Conservation (phyloP, 805 yeast species). For the Kodamaea restingae region DNA sequence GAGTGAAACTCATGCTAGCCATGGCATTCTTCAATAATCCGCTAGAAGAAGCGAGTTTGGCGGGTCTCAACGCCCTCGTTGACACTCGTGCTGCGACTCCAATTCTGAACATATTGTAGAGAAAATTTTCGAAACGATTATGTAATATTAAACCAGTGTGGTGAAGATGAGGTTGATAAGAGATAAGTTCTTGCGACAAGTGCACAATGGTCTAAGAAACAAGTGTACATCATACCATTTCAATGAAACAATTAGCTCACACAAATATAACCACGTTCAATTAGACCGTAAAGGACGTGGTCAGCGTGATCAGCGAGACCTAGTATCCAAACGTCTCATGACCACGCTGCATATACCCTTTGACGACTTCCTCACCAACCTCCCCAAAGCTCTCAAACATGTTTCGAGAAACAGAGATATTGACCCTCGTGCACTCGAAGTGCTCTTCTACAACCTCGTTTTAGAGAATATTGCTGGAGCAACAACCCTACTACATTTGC, state of each 20-base stretch:
- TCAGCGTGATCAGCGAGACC: too few species aligned
- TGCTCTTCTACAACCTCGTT: slow-evolving; percentile 18
- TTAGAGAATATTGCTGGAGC: slow-evolving; percentile 21
- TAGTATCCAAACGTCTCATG: too few species aligned
- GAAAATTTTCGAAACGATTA: slow-evolving; percentile 5
- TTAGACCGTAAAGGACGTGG: too few species aligned
- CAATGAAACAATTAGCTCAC: too few species aligned
- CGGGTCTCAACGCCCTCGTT: slow-evolving; percentile 3
- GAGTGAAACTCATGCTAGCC: neutral
- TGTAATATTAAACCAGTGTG: too few species aligned
- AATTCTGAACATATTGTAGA: slow-evolving; percentile 6
- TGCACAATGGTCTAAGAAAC: too few species aligned
- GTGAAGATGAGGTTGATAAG: too few species aligned
- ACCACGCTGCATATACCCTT: neutral
- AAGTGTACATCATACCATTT: too few species aligned
- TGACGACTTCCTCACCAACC: neutral
- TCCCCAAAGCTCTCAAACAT: slow-evolving; percentile 7
- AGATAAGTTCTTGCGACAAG: too few species aligned
- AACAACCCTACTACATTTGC: slow-evolving; percentile 24
- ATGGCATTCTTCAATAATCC: too few species aligned
- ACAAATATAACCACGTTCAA: too few species aligned
- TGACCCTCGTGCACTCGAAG: slow-evolving; percentile 17
- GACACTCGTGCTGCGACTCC: slow-evolving; percentile 5
- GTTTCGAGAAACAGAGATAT: slow-evolving; percentile 4
- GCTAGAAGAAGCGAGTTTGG: neutral